phyloP scores from a whole-genome alignment of 352 stramenopile genomes.

The Phytophthora multivora region DNA sequence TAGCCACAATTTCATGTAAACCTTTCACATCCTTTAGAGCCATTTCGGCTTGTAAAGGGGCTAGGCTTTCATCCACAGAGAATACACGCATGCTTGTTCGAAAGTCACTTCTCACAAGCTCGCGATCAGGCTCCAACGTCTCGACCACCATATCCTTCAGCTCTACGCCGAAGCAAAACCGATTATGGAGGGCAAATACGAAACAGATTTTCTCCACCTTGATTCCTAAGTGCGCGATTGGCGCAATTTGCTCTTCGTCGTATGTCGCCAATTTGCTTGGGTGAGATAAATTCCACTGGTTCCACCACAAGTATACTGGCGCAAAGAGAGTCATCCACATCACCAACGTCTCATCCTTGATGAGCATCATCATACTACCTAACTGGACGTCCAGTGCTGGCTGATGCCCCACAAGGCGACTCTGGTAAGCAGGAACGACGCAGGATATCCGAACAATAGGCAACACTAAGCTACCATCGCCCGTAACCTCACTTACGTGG shows the following conservation, averaged over 20 bases:
- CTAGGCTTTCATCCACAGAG: conserved; percentile 36
- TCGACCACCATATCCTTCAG: conserved; percentile 39
- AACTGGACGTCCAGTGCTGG: conserved; percentile 57
- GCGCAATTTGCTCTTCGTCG: conserved; percentile 57
- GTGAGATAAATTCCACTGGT: conserved; percentile 77
- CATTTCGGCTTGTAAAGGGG: conserved; percentile 36
- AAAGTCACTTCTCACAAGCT: conserved; percentile 44
- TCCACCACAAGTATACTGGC: conserved; percentile 86
- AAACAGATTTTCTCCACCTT: conserved; percentile 52
- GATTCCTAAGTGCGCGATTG: conserved; percentile 66
- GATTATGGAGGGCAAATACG: conserved; percentile 62
- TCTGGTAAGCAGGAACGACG: conserved; percentile 81
- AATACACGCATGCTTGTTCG: conserved; percentile 42
- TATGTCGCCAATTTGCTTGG: conserved; percentile 61
- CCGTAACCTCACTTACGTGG: conserved; percentile 8
- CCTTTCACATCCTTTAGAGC: conserved; percentile 18
- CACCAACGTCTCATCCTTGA: conserved; percentile 80
- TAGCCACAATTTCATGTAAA: conserved; percentile 51
- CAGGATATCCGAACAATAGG: conserved; percentile 63
- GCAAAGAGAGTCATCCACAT: conserved; percentile 81
- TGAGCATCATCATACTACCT: conserved; percentile 54
- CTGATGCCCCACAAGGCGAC: conserved; percentile 76
- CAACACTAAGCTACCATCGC: conserved; percentile 6
- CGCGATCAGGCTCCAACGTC: conserved; percentile 41
- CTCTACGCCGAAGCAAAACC: conserved; percentile 60